Percentiles rank a stretch among this genome's conserved stretches.
Evolutionary conservation across 2,329 filamentous ascomycete genomes (phyloP).

Genomic region (Penicillium sp.): DNA sequence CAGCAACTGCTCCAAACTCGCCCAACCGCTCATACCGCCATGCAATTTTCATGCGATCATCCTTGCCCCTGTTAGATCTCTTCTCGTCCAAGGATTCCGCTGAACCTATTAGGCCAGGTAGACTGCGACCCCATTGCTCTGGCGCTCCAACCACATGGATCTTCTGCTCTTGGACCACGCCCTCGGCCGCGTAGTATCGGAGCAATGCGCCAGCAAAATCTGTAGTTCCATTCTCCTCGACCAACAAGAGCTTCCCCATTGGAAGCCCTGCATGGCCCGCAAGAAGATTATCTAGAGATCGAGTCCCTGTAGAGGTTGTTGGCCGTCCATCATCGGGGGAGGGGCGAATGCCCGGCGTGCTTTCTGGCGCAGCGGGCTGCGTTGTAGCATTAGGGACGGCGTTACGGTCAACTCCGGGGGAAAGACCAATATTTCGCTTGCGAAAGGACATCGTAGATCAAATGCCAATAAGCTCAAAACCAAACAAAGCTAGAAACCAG

Average conservation of each 20-base stretch:
- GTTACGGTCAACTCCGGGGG: conserved; percentile 40
- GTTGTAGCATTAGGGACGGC: conserved; percentile 28
- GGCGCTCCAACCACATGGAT: conserved; percentile 81
- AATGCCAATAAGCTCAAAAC: neutral
- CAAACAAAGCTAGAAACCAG: neutral
- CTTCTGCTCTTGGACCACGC: conserved; percentile 83
- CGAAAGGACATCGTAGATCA: conserved; percentile 61
- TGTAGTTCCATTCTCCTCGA: conserved; percentile 89
- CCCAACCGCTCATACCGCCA: conserved; percentile 92
- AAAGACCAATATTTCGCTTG: conserved; percentile 63
- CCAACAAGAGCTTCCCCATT: conserved; percentile 73
- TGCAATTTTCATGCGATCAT: conserved; percentile 95
- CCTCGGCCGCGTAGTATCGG: conserved; percentile 89
- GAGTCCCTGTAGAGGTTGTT: conserved; percentile 87
- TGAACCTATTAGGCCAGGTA: conserved; percentile 68
- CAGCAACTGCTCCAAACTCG: conserved; percentile 60
- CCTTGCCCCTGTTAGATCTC: conserved; percentile 40
- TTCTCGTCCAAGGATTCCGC: conserved; percentile 48
- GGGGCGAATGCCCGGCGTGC: conserved; percentile 64
- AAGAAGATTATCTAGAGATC: conserved; percentile 78
- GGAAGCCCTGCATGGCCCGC: conserved; percentile 83
- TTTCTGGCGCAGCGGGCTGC: conserved; percentile 32
- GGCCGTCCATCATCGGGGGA: conserved; percentile 84
- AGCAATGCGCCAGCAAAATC: conserved; percentile 85
- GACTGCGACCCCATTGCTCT: conserved; percentile 76